Conservation (phyloP, 139 green algal genomes). For the Zygnema cylindricum region DNA sequence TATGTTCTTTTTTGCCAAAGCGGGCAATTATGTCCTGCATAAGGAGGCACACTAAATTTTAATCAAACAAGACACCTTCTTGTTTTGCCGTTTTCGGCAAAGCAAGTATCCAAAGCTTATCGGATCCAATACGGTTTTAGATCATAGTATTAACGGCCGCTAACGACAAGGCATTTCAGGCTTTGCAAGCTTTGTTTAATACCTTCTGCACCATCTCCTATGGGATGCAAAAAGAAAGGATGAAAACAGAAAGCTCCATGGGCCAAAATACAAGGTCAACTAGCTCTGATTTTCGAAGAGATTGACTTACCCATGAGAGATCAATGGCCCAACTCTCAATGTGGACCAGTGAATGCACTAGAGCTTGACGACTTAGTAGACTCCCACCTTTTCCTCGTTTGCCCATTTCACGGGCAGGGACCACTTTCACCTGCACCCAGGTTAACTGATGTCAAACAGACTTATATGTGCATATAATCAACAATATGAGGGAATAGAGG, state of each 20-base stretch:
- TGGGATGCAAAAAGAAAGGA: too few relatives aligned
- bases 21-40: slow-evolving; percentile 62
- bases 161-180: not conserved
- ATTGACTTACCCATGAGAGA: slow-evolving; percentile 62
- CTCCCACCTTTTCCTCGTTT: slow-evolving; percentile 50
- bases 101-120: not conserved
- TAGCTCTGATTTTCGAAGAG: too few relatives aligned
- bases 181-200: not conserved
- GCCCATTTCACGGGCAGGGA: slow-evolving; percentile 20
- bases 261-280: too few relatives aligned
- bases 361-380: slow-evolving; percentile 44
- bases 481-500: not conserved
- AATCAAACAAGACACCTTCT: not conserved
- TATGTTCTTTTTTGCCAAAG: slow-evolving; percentile 36
- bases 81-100: not conserved
- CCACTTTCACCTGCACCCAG: slow-evolving; percentile 42
- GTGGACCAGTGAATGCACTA: slow-evolving; percentile 62
- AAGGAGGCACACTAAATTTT: not conserved
- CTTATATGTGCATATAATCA: not conserved
- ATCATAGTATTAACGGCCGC: not conserved
- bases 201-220: not conserved
- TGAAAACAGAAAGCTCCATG: too few relatives aligned
- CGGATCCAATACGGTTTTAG: not conserved
- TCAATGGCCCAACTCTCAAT: slow-evolving; percentile 66
- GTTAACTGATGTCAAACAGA: slow-evolving; percentile 3